These are phyloP conservation scores for Erodium trifolium DNA, from an alignment of 441 rosid species.

Conservation along the genomic window DNA sequence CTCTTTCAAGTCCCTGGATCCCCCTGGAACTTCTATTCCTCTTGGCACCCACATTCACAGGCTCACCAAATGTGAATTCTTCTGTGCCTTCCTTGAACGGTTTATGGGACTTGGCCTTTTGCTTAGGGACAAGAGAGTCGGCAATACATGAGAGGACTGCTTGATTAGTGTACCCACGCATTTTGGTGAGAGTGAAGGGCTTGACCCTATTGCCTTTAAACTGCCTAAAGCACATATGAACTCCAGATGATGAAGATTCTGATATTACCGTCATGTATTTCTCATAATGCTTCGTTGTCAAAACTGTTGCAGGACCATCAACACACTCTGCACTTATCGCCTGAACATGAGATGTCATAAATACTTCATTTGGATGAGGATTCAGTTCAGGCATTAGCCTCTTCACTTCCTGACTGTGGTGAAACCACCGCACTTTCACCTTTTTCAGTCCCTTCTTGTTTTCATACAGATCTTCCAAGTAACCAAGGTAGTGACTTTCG, in stretches of 20 bases:
- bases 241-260: conserved; percentile 44
- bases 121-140: conserved; percentile 26
- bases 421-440: conserved; percentile 97
- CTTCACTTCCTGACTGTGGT: conserved; percentile 81
- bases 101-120: conserved; percentile 32
- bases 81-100: conserved; percentile 41
- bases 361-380: conserved; percentile 86
- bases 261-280: conserved; percentile 58
- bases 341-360: conserved; percentile 83
- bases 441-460: conserved; percentile 88
- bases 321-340: conserved; percentile 96
- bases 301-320: conserved; percentile 79
- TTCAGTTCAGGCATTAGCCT: conserved; percentile 54
- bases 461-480: conserved; percentile 96
- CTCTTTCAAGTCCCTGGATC: conserved; percentile 17
- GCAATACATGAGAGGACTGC: conserved; percentile 63
- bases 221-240: conserved; percentile 77
- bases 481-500: conserved; percentile 69
- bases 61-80: conserved; percentile 40
- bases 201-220: conserved; percentile 67
- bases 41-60: conserved; percentile 50
- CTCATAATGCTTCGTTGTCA: conserved; percentile 69
- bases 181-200: conserved; percentile 69
- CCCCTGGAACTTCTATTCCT: conserved; percentile 43
- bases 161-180: conserved; percentile 79